Conservation (phyloP, 306 rosid species). For the Abrus precatorius region DNA sequence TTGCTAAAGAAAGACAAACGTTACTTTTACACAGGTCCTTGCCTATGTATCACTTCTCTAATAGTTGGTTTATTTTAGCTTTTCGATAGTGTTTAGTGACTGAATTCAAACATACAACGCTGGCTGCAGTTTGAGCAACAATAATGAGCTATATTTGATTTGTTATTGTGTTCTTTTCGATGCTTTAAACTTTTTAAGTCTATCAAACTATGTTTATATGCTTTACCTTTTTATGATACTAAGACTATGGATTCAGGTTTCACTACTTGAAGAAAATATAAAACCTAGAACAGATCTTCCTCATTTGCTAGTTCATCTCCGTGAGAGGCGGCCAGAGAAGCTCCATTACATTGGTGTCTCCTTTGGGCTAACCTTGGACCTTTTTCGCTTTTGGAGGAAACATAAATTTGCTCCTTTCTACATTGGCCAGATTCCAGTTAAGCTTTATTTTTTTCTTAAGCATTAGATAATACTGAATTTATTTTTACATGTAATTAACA, state of each 20-base stretch:
- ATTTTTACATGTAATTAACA: constrained; percentile 21
- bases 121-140: constrained; percentile 30
- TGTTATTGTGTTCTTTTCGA: constrained; percentile 38
- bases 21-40: constrained; percentile 6
- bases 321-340: constrained; percentile 89
- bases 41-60: not conserved
- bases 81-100: constrained; percentile 5
- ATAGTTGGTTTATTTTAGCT: constrained; percentile 11
- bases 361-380: constrained; percentile 92
- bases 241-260: constrained; percentile 66
- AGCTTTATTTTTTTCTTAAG: constrained; percentile 53
- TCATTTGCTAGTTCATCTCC: constrained; percentile 86
- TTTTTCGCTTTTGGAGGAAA: constrained; percentile 93
- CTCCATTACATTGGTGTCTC: constrained; percentile 97
- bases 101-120: not conserved
- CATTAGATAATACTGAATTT: constrained; percentile 18
- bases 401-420: constrained; percentile 93
- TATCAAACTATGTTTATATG: not conserved
- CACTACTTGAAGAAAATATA: constrained; percentile 84
- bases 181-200: constrained; percentile 9
- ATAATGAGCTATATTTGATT: constrained; percentile 29
- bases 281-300: constrained; percentile 91
- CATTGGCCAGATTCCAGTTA: constrained; percentile 95
- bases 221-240: constrained; percentile 45
- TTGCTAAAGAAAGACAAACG: constrained; percentile 20